These are phyloP conservation scores for Allantophomopsis cytisporea DNA, from an alignment of 2,329 filamentous ascomycete species.

Conservation along the genomic window DNA sequence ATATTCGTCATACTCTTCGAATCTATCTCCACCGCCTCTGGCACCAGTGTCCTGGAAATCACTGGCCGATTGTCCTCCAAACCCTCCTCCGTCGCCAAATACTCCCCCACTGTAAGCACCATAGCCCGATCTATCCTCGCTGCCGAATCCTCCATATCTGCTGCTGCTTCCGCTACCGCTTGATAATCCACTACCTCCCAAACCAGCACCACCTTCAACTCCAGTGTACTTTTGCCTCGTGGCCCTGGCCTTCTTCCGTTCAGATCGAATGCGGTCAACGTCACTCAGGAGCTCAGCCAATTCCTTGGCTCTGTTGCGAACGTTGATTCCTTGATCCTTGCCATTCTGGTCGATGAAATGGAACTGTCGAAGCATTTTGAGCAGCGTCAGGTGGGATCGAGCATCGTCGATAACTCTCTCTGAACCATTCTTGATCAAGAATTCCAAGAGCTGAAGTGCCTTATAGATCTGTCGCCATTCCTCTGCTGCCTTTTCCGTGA, in stretches of 20 bases:
- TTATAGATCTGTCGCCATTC: slow-evolving; percentile 99
- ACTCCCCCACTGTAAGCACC: slow-evolving; percentile 59
- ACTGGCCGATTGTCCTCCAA: slow-evolving; percentile 58
- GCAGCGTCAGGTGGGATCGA: slow-evolving; percentile 80
- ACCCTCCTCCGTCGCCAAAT: slow-evolving; percentile 92
- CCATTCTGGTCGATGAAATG: slow-evolving; percentile 94
- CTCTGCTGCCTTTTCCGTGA: slow-evolving; percentile 95
- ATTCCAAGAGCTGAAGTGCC: slow-evolving; percentile 88
- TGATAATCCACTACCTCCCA: slow-evolving; percentile 37
- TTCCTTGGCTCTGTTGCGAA: slow-evolving; percentile 92
- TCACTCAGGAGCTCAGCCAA: slow-evolving; percentile 86
- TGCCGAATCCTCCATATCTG: slow-evolving; percentile 80
- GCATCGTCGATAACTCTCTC: slow-evolving; percentile 97
- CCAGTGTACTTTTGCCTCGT: slow-evolving; percentile 94
- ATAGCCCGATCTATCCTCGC: slow-evolving; percentile 48
- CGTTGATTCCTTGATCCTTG: slow-evolving; percentile 96
- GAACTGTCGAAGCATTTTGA: slow-evolving; percentile 98
- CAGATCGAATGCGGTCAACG: slow-evolving; percentile 70
- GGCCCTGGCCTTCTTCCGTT: slow-evolving; percentile 78
- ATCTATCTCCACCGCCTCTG: slow-evolving; percentile 42
- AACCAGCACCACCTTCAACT: slow-evolving; percentile 66
- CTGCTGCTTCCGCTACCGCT: slow-evolving; percentile 24
- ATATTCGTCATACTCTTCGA: slow-evolving; percentile 95
- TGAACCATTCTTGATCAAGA: slow-evolving; percentile 94
- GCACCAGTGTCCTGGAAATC: slow-evolving; percentile 53